A percentile compares a stretch with the other conserved stretches of the same genome.
phyloP scores from a whole-genome alignment of 2,329 filamentous ascomycete genomes.

The Hymenoscyphus linearis region DNA sequence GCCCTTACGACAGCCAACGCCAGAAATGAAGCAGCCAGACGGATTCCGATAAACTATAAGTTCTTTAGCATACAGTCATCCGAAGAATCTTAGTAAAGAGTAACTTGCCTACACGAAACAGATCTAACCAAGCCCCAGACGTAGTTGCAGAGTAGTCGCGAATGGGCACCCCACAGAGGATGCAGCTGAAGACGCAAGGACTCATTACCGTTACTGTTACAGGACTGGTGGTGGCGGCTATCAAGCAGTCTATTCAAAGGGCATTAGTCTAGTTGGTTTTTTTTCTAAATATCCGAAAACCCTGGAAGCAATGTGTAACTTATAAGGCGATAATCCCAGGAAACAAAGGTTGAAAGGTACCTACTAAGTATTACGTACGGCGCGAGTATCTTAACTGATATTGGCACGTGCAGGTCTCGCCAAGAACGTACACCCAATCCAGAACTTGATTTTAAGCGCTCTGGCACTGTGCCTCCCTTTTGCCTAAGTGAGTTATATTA shows the following conservation, averaged over 20 bases:
- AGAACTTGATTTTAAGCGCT: no score
- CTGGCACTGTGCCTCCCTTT: no score
- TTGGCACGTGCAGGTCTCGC: no score
- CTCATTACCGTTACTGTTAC: no score
- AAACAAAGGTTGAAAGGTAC: no score
- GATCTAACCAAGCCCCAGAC: not conserved
- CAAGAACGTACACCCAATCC: no score
- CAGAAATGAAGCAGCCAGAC: not conserved
- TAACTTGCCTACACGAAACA: not conserved
- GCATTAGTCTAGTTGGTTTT: not conserved
- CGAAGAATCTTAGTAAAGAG: not conserved
- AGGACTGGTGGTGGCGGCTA: not conserved
- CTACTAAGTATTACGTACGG: no score
- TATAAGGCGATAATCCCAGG: no score
- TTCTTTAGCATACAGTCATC: not conserved
- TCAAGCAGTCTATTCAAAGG: not conserved
- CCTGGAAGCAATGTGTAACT: no score
- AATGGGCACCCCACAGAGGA: not conserved
- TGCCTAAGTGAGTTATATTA: no score
- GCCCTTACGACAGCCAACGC: not conserved
- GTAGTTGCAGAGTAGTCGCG: not conserved
- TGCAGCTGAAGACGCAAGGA: not conserved
- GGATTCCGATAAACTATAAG: not conserved
- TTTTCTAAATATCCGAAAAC: no score
- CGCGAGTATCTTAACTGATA: no score